Base-by-base conservation (phyloP, 768 basidiomycete species). In the Ramaria rubella region DNA sequence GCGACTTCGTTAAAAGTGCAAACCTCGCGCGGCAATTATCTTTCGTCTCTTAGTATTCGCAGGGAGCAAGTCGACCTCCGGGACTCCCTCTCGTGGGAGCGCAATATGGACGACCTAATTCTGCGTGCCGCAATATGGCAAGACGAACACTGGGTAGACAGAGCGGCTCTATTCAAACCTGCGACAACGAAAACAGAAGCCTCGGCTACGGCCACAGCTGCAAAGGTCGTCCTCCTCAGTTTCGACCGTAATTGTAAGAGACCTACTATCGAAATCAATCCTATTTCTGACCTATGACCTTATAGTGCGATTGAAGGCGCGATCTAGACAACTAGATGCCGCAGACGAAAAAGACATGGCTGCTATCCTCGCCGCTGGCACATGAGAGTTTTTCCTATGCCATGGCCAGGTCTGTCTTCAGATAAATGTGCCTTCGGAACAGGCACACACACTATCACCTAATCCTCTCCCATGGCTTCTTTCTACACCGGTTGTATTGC, bases 81-180 rank as follows among this genome's bases (percentile, higher is more conserved):
- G 23, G 71, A 72, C 29, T 71, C 72, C 61, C 61, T 60, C 57
- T 67, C 69, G 4, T 73, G 74, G 70, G 86, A 87, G 45, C 79
- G 87, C 36, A 91, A 80, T 59, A 94, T 96, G 90, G 96, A 98
- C 65, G 95, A 98, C 64, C 76, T 94, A 52, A 96, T 99, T 58
- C 78, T 98, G 43, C 86, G 89, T 64, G 88, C 93, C 33, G 94
- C 91, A 17, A 79, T 89, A 49, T 97, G 93, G 90, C 95, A 97
- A 65, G 80, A 87, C 53, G 87, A 92, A 31, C 92, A 97, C 66
- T 97, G 93, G 84, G 74, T 85, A 31, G 90, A 95, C 72, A 83
- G 93, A 17, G 85, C 90, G 0, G 75, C 74, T 3, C 73, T 95
- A 67, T 77, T 97, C 50, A 80, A 79, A 58, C 68, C 70, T 17